Percentiles rank a stretch among this genome's conserved stretches.
These are phyloP conservation scores for Cytospora schulzeri DNA, from an alignment of 2,329 filamentous ascomycete species.

Conservation along the genomic window DNA sequence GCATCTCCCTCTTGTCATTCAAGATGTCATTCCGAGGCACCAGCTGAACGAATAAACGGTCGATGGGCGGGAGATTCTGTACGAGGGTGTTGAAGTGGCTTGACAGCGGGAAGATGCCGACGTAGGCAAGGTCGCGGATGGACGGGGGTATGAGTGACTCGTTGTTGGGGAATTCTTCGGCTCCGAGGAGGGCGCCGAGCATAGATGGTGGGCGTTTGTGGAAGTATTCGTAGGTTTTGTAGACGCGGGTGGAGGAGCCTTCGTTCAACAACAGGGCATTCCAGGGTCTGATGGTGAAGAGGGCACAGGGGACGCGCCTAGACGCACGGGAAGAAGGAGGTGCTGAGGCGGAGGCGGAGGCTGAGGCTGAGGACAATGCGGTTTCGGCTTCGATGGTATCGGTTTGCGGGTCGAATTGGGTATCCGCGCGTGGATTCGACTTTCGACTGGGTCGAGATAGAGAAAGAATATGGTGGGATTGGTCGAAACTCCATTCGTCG, in stretches of 20 bases:
- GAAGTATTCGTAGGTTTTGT: slow-evolving; percentile 72
- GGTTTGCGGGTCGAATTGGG: not conserved
- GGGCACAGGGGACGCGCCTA: slow-evolving; percentile 35
- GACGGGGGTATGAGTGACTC: slow-evolving; percentile 42
- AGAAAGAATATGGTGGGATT: slow-evolving; percentile 62
- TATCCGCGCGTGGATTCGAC: not conserved
- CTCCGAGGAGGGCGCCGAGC: slow-evolving; percentile 53
- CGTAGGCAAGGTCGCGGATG: slow-evolving; percentile 57
- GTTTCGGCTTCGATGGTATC: not conserved
- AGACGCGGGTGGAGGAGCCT: slow-evolving; percentile 71
- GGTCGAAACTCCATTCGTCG: slow-evolving; percentile 66
- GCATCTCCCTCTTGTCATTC: slow-evolving; percentile 41
- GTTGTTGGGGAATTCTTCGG: slow-evolving; percentile 42
- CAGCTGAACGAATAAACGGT: slow-evolving; percentile 57
- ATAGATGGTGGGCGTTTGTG: slow-evolving; percentile 65
- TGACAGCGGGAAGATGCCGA: slow-evolving; percentile 68
- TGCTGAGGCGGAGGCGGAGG: not conserved
- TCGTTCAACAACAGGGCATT: slow-evolving; percentile 69
- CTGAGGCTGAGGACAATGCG: slow-evolving; percentile 1
- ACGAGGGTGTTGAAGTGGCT: slow-evolving; percentile 59
- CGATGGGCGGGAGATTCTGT: slow-evolving; percentile 50
- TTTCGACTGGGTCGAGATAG: slow-evolving; percentile 37
- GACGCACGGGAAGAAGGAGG: slow-evolving; percentile 7
- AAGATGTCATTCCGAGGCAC: slow-evolving; percentile 41
- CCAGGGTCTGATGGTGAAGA: slow-evolving; percentile 68